Percentiles rank a stretch among this genome's conserved stretches.
Evolutionary conservation across 306 rosid species (phyloP).

Genomic region (Luffa acutangula): DNA sequence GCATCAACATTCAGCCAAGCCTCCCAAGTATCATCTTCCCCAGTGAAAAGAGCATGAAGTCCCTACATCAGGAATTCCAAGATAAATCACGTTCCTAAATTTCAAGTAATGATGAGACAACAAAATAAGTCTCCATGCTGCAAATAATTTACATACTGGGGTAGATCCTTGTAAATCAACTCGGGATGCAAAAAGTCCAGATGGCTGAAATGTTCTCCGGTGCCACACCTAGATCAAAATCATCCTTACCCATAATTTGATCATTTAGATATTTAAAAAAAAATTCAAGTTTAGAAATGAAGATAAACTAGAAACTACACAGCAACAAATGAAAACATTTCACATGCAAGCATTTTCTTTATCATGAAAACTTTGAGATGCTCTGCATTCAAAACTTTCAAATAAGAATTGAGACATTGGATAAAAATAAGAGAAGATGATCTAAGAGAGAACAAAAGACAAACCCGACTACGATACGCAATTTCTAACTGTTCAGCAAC

Average conservation of each 20-base stretch:
- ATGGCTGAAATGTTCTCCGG: slow-evolving; percentile 84
- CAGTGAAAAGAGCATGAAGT: slow-evolving; percentile 83
- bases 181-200: slow-evolving; percentile 99
- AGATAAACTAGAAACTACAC: background rate
- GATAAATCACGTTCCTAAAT: background rate
- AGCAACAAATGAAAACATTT: background rate
- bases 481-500: slow-evolving; percentile 86
- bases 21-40: slow-evolving; percentile 96
- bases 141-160: slow-evolving; percentile 39
- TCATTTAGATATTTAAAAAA: background rate
- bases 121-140: slow-evolving; percentile 3
- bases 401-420: slow-evolving; percentile 2
- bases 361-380: background rate
- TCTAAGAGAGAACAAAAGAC: slow-evolving; percentile 1
- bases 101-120: slow-evolving; percentile 5
- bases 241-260: background rate
- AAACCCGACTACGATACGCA: slow-evolving; percentile 72
- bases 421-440: background rate
- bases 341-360: background rate
- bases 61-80: slow-evolving; percentile 49
- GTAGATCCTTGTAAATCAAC: slow-evolving; percentile 87
- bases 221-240: slow-evolving; percentile 71
- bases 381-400: background rate
- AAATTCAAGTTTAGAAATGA: background rate
- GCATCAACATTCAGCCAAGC: slow-evolving; percentile 88